Conservation (phyloP, 352 stramenopile genomes). For the Phytophthora fragariae region DNA sequence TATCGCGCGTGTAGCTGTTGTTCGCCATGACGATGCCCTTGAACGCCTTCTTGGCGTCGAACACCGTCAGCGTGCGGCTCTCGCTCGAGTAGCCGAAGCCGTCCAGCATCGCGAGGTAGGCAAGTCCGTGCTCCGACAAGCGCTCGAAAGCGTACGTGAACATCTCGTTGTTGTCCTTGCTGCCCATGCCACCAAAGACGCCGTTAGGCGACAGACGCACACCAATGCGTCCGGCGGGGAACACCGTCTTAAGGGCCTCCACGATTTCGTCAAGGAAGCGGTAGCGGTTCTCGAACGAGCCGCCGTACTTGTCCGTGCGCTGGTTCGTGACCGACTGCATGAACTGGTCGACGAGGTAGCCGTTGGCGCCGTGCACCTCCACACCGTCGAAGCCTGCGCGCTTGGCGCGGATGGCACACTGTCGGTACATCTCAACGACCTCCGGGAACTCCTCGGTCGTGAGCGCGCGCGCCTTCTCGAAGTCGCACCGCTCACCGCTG, state of each 20-base stretch:
- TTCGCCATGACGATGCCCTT: slow-evolving; percentile 10
- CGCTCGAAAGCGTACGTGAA: slow-evolving; percentile 12
- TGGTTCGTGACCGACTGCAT: slow-evolving; percentile 5
- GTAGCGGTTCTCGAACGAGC: slow-evolving; percentile 14
- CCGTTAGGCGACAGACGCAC: slow-evolving; percentile 12
- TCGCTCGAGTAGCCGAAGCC: slow-evolving; percentile 4
- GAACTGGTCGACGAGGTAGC: slow-evolving; percentile 7
- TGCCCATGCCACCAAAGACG: slow-evolving; percentile 7
- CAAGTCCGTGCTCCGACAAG: slow-evolving; percentile 7
- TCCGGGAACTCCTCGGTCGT: slow-evolving; percentile 4
- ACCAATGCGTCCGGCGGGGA: slow-evolving; percentile 1
- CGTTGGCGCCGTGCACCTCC: slow-evolving; percentile 7
- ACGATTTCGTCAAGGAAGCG: slow-evolving; percentile 7
- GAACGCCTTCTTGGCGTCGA: slow-evolving; percentile 16
- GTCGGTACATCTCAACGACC: slow-evolving; percentile 13
- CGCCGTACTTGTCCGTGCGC: slow-evolving; percentile 15
- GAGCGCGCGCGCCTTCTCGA: slow-evolving; percentile 8
- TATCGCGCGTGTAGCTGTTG: slow-evolving; percentile 16
- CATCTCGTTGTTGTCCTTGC: slow-evolving; percentile 13
- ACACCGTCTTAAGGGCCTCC: slow-evolving; percentile 12
- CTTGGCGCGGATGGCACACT: slow-evolving; percentile 5
- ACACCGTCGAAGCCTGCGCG: slow-evolving; percentile 2
- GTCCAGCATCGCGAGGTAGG: slow-evolving; percentile 11
- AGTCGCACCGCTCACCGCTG: not conserved
- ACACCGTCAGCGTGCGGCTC: slow-evolving; percentile 5